Percentiles rank a stretch among this genome's conserved stretches.
These are phyloP conservation scores for Strigomonas culicis DNA, from an alignment of 208 protist genomes.

Conservation along the genomic window DNA sequence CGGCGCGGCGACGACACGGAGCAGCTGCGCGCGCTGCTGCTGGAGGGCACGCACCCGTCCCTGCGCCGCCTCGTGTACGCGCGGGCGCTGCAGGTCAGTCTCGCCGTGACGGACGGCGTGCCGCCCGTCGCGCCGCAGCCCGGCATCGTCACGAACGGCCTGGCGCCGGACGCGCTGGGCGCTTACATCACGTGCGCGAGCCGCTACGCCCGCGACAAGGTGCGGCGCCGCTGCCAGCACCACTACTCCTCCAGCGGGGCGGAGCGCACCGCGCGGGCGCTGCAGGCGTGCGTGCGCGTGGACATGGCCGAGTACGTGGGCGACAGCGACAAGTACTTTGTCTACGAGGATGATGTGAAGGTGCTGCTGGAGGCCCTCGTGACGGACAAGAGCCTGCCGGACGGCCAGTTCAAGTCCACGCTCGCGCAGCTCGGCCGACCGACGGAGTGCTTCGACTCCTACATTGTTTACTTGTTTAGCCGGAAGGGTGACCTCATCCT, in stretches of 20 bases:
- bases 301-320: slow-evolving; percentile 56
- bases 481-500: slow-evolving; percentile 20
- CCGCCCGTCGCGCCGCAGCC: slow-evolving; percentile 42
- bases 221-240: slow-evolving; percentile 54
- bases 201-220: slow-evolving; percentile 48
- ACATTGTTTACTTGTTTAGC: slow-evolving; percentile 49
- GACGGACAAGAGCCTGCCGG: slow-evolving; percentile 58
- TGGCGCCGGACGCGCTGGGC: slow-evolving; percentile 20
- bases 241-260: slow-evolving; percentile 46
- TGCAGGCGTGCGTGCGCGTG: slow-evolving; percentile 50
- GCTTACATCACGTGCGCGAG: slow-evolving; percentile 50
- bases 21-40: slow-evolving; percentile 36
- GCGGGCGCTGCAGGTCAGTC: slow-evolving; percentile 55
- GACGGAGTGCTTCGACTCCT: slow-evolving; percentile 38
- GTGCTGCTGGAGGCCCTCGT: slow-evolving; percentile 53
- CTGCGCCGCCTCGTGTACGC: slow-evolving; percentile 81
- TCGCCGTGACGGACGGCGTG: slow-evolving; percentile 57
- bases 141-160: slow-evolving; percentile 32
- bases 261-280: slow-evolving; percentile 34
- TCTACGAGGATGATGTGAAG: slow-evolving; percentile 71
- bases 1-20: slow-evolving; percentile 36
- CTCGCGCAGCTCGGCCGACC: slow-evolving; percentile 61
- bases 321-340: slow-evolving; percentile 86
- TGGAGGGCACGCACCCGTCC: slow-evolving; percentile 53
- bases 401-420: slow-evolving; percentile 37